Conservation (phyloP, 2,329 filamentous ascomycete species). For the Leptographium procerum region DNA sequence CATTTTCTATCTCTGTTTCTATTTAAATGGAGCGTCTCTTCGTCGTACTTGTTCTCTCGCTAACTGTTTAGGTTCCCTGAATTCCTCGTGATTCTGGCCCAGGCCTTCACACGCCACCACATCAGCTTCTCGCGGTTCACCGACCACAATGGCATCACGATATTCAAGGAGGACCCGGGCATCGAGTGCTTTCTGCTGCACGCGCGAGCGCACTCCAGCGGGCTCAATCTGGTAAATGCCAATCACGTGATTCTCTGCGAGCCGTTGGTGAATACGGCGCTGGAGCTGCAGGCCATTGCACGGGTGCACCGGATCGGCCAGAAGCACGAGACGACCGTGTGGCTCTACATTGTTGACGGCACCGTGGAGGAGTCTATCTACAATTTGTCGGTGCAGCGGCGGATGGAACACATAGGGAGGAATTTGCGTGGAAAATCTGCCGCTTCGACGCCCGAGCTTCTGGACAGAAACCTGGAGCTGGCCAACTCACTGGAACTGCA, state of each 20-base stretch:
- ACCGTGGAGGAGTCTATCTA: conserved; percentile 92
- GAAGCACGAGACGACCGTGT: conserved; percentile 76
- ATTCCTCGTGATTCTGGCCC: conserved; percentile 63
- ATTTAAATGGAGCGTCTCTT: no score
- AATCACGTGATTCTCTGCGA: conserved; percentile 93
- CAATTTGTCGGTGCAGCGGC: conserved; percentile 67
- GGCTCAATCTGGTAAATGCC: conserved; percentile 83
- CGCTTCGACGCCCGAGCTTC: conserved; percentile 31
- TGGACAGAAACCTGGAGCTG: conserved; percentile 58
- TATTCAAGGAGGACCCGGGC: conserved; percentile 63
- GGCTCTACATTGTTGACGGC: conserved; percentile 84
- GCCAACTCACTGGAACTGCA: conserved; percentile 80
- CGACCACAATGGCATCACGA: conserved; percentile 54
- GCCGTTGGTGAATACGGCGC: conserved; percentile 81
- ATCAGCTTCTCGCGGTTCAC: conserved; percentile 67
- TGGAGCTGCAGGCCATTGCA: conserved; percentile 90
- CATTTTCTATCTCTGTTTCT: neutral
- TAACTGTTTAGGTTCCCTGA: conserved; percentile 45
- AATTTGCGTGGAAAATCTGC: conserved; percentile 26
- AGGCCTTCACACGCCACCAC: conserved; percentile 57
- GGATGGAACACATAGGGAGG: conserved; percentile 63
- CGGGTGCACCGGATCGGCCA: conserved; percentile 93
- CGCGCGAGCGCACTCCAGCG: conserved; percentile 77
- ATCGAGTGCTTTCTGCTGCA: conserved; percentile 82
- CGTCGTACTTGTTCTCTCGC: no score